Evolutionary conservation across 1,139 yeast species (phyloP).

Genomic region (Hyphopichia khmerensis): DNA sequence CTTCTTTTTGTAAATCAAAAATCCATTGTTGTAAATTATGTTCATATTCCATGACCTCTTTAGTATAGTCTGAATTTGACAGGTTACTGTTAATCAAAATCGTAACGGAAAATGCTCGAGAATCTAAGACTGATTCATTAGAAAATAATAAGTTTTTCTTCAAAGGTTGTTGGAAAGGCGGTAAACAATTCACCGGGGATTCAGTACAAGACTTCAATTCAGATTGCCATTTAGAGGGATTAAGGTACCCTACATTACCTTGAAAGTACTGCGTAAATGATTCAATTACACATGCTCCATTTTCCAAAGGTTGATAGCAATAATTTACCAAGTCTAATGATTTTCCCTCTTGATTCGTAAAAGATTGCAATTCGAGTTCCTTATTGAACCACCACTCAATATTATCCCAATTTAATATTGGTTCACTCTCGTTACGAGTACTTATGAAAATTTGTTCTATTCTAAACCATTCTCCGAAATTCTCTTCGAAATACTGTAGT

Average conservation of each 20-base stretch:
- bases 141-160: slow-evolving; percentile 66
- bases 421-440: slow-evolving; percentile 56
- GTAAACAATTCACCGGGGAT: slow-evolving; percentile 87
- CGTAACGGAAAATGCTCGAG: slow-evolving; percentile 77
- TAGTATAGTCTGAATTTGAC: slow-evolving; percentile 33
- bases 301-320: slow-evolving; percentile 80
- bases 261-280: slow-evolving; percentile 86
- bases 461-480: slow-evolving; percentile 91
- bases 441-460: slow-evolving; percentile 74
- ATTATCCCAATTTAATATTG: slow-evolving; percentile 62
- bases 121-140: slow-evolving; percentile 48
- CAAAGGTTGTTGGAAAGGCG: slow-evolving; percentile 88
- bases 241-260: slow-evolving; percentile 57
- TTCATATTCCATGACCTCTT: slow-evolving; percentile 65
- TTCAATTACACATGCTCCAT: slow-evolving; percentile 74
- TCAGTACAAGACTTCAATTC: slow-evolving; percentile 60
- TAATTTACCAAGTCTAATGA: slow-evolving; percentile 52
- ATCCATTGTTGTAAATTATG: slow-evolving; percentile 55
- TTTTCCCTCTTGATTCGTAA: slow-evolving; percentile 11
- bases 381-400: slow-evolving; percentile 86
- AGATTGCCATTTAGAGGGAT: slow-evolving; percentile 52
- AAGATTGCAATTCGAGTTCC: slow-evolving; percentile 52
- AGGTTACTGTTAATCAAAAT: slow-evolving; percentile 50
- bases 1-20: slow-evolving; percentile 42
- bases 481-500: slow-evolving; percentile 67